phyloP scores from a whole-genome alignment of 441 rosid genomes.

The Adansonia grandidieri region DNA sequence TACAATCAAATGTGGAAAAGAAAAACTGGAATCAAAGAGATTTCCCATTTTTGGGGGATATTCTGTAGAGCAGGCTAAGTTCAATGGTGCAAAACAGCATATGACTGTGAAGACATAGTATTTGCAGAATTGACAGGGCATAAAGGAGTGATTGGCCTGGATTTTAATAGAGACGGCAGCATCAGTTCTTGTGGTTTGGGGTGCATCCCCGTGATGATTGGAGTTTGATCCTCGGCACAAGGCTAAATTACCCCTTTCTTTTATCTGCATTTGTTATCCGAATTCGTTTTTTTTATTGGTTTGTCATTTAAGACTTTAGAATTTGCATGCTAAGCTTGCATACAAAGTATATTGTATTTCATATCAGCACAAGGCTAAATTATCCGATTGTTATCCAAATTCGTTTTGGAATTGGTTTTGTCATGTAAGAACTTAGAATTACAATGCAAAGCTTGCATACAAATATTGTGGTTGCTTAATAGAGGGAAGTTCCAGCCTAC shows the following conservation, averaged over 20 bases:
- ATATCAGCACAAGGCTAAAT: too few species aligned
- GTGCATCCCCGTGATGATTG: background rate
- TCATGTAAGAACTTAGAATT: background rate
- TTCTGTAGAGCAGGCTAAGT: background rate
- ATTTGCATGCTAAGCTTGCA: background rate
- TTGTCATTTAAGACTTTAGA: background rate
- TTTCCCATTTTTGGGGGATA: background rate
- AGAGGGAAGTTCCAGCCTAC: background rate
- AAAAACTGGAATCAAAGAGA: background rate
- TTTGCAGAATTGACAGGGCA: background rate
- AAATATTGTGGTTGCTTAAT: background rate
- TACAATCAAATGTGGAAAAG: background rate
- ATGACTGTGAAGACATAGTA: background rate
- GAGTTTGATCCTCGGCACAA: background rate
- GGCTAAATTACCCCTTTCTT: background rate
- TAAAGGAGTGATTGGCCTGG: background rate
- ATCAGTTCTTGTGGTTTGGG: background rate
- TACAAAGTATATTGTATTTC: background rate
- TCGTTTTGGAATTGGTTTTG: too few species aligned
- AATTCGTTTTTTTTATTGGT: background rate
- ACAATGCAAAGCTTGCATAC: background rate
- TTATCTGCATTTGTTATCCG: too few species aligned
- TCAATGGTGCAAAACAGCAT: constrained; percentile 1
- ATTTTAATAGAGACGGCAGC: background rate
- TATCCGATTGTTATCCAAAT: too few species aligned